Base-by-base conservation (phyloP, 148 eudicot genomes). In the Cornus kousa region DNA sequence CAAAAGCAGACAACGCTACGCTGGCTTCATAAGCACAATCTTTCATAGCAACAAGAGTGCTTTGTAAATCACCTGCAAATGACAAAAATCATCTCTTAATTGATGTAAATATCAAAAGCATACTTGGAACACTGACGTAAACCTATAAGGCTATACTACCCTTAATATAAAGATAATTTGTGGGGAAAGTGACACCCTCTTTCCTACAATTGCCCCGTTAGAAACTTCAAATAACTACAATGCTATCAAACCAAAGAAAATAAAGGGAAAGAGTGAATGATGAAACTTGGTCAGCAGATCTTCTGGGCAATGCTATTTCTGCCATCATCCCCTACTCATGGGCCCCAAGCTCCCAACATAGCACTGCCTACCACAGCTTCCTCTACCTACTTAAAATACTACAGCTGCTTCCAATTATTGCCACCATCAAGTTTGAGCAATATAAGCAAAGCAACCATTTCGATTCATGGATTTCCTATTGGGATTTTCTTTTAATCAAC, bases 21-120 rank as follows among this genome's bases (percentile, higher is more conserved):
- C 94, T 91, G 76, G 87, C 89, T 82, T 94, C 99, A 84, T 80
- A 90, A 59, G 99, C 97, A 86, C 94, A 91, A 80, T 96, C 98
- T 76, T 83, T 92, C 98, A 96, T 91, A 70, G 91, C 93, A 83
- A 96, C 85, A 80, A 96, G 94, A 78, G 91, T 96, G 79, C 83
- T 87, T 77, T 96, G 99, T 76, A 96, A 71, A 80, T 96, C 99
- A 82, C 86, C 99, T 96, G 82, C 73, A 85, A 75, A 82, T 74
- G 82, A 75, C 67, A 70, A 82, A 53, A 79, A 35, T 31, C 68
- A 40, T 9, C 7, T 39, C 0, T 10, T 75, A 14, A 75, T 23
- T 14, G 76, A 55, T 9, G 79, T 11, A 31, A 6, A 50, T 50
- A 77, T 23, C 23, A 16, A 62, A 43, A 17, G 43, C n/a, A 43